These are phyloP conservation scores for Volvox carteri DNA, from an alignment of 163 green algal species.

Conservation along the genomic window DNA sequence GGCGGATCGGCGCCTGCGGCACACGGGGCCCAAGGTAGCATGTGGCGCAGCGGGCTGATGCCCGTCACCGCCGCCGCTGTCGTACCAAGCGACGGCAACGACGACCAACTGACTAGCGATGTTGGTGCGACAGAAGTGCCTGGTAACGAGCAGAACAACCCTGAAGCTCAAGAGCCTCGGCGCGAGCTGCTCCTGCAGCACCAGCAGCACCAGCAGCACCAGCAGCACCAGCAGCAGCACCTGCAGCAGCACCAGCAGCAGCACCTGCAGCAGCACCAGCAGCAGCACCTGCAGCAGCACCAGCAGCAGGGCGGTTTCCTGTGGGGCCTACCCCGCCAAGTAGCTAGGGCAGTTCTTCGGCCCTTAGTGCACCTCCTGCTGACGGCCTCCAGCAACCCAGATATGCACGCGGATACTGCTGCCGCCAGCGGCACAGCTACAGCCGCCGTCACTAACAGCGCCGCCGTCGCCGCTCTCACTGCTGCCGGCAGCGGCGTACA, in stretches of 20 bases:
- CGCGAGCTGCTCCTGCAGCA: no score
- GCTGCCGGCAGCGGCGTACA: not conserved
- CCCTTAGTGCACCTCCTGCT: not conserved
- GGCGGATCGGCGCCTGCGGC: not conserved
- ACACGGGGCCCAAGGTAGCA: not conserved
- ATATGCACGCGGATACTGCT: not conserved
- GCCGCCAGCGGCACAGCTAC: not conserved
- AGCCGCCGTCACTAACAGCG: not conserved
- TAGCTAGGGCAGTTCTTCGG: not conserved
- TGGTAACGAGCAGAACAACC: no score
- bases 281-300: not conserved
- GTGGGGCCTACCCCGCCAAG: not conserved
- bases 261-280: not conserved
- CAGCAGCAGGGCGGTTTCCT: not conserved
- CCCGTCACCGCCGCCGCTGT: not conserved
- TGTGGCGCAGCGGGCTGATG: slow-evolving; percentile 6
- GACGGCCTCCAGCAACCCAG: no score
- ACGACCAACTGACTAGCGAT: no score
- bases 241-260: no score
- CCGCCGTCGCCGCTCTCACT: not conserved
- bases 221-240: no score
- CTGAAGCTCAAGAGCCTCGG: no score
- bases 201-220: no score
- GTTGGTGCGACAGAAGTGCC: no score
- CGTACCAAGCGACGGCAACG: no score